Evolutionary conservation across 2,329 filamentous ascomycete genomes (phyloP).

Genomic region (Albifimbria verrucaria): DNA sequence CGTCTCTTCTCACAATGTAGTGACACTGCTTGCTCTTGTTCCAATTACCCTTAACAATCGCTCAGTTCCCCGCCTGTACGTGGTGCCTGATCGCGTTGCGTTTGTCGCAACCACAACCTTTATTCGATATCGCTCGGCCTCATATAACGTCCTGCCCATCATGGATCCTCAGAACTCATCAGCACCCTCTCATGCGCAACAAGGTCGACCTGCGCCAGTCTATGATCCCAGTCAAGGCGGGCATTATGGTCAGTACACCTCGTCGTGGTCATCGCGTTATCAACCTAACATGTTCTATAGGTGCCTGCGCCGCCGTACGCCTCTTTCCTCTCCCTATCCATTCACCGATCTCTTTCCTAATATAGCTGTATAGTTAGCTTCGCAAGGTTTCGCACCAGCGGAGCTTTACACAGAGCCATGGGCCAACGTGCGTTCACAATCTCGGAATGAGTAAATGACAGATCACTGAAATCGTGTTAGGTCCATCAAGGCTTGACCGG

Average conservation of each 20-base stretch:
- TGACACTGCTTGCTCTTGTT: too few relatives aligned
- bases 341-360: conserved; percentile 20
- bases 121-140: too few relatives aligned
- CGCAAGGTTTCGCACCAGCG: conserved; percentile 83
- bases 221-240: conserved; percentile 73
- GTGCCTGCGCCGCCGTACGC: conserved; percentile 45
- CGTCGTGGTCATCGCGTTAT: conserved; percentile 17
- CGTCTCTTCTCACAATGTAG: too few relatives aligned
- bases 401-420: conserved; percentile 93
- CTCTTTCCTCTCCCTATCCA: conserved; percentile 7
- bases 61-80: too few relatives aligned
- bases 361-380: conserved; percentile 65
- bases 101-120: too few relatives aligned
- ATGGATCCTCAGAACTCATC: conserved; percentile 44
- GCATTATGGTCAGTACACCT: conserved; percentile 64
- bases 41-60: too few relatives aligned
- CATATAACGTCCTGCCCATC: too few relatives aligned
- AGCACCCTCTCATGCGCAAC: conserved; percentile 52
- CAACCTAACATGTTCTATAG: conserved; percentile 23
- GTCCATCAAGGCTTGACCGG: conserved; percentile 93
- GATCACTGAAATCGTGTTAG: too few relatives aligned
- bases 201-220: conserved; percentile 58
- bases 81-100: background rate
- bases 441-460: too few relatives aligned
- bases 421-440: conserved; percentile 89